Percentiles rank a stretch among this genome's conserved stretches.
Evolutionary conservation across 106 monocot genomes (phyloP).

Genomic region (Acorus calamus): DNA sequence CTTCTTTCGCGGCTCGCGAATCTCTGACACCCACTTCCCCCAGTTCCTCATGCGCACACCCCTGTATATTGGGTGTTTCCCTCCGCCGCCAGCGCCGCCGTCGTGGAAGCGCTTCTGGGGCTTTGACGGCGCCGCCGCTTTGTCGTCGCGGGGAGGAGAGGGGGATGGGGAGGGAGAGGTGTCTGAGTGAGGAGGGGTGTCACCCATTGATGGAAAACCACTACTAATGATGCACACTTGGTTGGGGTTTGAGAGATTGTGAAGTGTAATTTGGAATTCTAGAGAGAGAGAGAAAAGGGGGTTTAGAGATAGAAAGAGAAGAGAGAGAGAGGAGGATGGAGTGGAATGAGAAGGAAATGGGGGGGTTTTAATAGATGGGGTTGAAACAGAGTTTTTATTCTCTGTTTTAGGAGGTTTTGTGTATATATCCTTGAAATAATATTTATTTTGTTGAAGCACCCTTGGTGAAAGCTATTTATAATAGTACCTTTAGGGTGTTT

Average conservation of each 20-base stretch:
- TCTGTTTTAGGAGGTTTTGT: no score
- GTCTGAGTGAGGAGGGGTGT: not conserved
- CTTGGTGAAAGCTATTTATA: no score
- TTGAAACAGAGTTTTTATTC: no score
- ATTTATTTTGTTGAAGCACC: no score
- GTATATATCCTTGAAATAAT: no score
- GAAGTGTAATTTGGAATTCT: no score
- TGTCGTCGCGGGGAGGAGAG: not conserved
- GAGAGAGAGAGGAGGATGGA: not conserved
- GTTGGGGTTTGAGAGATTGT: not conserved
- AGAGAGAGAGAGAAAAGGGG: not conserved
- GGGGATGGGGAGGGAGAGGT: not conserved
- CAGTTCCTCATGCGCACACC: slow-evolving; percentile 44
- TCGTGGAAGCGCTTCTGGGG: not conserved
- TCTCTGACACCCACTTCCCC: slow-evolving; percentile 62
- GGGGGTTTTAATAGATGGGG: not conserved
- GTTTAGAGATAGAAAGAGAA: not conserved
- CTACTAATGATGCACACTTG: not conserved
- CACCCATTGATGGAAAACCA: no score
- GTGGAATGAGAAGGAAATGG: not conserved
- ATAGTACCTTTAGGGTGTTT: no score
- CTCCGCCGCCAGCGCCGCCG: slow-evolving; percentile 5
- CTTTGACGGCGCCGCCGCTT: not conserved
- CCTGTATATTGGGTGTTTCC: slow-evolving; percentile 27
- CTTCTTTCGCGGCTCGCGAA: slow-evolving; percentile 39